Evolutionary conservation across 805 yeast species (phyloP).

Genomic region (Ogataea wickerhamii): DNA sequence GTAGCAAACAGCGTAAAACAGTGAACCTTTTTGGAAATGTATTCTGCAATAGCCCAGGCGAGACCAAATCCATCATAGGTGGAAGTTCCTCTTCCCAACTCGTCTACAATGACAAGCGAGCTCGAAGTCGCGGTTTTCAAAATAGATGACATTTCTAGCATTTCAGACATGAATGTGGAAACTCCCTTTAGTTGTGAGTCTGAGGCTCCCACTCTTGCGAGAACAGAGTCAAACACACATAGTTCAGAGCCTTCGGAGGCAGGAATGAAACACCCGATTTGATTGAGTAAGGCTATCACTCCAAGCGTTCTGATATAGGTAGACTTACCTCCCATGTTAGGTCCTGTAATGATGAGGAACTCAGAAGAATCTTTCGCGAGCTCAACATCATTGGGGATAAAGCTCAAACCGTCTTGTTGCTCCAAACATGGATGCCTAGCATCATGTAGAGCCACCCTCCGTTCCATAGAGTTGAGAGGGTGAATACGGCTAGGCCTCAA

Average conservation of each 20-base stretch:
- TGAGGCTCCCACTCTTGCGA: conserved; percentile 98
- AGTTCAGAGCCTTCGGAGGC: conserved; percentile 68
- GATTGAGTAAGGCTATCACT: conserved; percentile 81
- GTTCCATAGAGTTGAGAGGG: conserved; percentile 41
- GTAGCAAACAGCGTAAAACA: conserved; percentile 93
- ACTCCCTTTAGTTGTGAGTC: conserved; percentile 97
- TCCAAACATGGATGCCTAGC: conserved; percentile 96
- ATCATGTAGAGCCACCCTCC: conserved; percentile 56
- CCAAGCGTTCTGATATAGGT: conserved; percentile 90
- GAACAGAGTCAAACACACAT: conserved; percentile 82
- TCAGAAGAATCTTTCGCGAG: conserved; percentile 55
- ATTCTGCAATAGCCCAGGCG: conserved; percentile 95
- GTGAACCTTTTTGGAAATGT: conserved; percentile 62
- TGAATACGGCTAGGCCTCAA: conserved; percentile 64
- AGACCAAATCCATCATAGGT: conserved; percentile 97
- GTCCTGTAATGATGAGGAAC: conserved; percentile 87
- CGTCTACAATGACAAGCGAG: conserved; percentile 87
- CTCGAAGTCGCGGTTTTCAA: conserved; percentile 72
- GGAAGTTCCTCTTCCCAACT: conserved; percentile 90
- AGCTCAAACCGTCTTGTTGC: conserved; percentile 84
- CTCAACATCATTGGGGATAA: conserved; percentile 86
- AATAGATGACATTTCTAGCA: conserved; percentile 90
- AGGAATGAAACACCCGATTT: conserved; percentile 88
- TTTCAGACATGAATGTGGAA: conserved; percentile 94
- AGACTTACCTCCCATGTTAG: conserved; percentile 97